Conservation (phyloP, 805 yeast genomes). For the Ogataea thermomethanolica region DNA sequence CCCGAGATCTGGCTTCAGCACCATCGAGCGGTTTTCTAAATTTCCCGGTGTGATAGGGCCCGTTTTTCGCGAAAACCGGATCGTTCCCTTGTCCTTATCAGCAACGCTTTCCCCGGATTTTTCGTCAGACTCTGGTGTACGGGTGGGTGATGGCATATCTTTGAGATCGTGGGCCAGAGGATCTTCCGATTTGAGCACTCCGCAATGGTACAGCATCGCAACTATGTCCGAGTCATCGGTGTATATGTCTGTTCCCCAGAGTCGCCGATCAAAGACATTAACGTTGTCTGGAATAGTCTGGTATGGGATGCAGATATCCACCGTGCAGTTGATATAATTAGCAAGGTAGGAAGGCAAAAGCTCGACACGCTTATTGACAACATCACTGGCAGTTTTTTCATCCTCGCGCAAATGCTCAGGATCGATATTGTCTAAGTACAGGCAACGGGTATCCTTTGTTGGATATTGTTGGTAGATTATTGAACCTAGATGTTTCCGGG, state of each 20-base stretch:
- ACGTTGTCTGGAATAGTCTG: constrained; percentile 37
- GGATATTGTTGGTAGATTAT: constrained; percentile 57
- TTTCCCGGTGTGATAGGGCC: constrained; percentile 41
- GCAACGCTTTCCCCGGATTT: background rate
- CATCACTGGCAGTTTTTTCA: constrained; percentile 14
- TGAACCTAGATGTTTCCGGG: constrained; percentile 49
- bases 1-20: constrained; percentile 31
- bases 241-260: constrained; percentile 93
- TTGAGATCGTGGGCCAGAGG: constrained; percentile 20
- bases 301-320: constrained; percentile 57
- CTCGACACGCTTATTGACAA: constrained; percentile 31
- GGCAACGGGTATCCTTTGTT: constrained; percentile 38
- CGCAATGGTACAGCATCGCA: constrained; percentile 70
- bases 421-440: constrained; percentile 20
- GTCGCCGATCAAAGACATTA: constrained; percentile 45
- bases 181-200: constrained; percentile 46
- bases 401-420: constrained; percentile 24
- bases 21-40: constrained; percentile 28
- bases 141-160: background rate
- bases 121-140: background rate
- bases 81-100: constrained; percentile 9
- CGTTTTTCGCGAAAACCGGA: constrained; percentile 19
- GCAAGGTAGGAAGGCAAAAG: constrained; percentile 30
- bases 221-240: constrained; percentile 91
- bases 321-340: constrained; percentile 42